Evolutionary conservation across 371 early-diverging fungal species (phyloP), one percentile per base, ranked within the genome.

Genomic region (Smittium mucronatum): DNA sequence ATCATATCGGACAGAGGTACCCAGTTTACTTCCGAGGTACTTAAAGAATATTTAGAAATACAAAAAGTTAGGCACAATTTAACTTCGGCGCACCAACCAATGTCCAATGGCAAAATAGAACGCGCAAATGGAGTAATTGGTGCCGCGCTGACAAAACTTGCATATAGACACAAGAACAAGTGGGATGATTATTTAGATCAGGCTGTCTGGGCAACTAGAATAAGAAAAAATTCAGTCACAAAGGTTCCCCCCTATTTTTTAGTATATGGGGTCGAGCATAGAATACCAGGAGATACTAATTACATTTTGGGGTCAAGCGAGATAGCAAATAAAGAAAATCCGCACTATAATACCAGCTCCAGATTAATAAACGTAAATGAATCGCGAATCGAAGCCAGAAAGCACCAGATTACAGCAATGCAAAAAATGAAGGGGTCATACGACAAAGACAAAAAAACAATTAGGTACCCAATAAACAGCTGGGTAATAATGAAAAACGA

Each of bases 1-100:
- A 68, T 82, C 0, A 21, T 81, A 16, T 61, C 77, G 1, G 81
- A 84, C 57, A 33, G 71, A 8, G 82, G 80, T n/a, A 35, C 73
- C 1, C 75, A 76, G 36, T 81, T 81, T 36, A 67, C 26, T 5
- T 29, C 35, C 60, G 28, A 58, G 0, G 25, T 75, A 0, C 57
- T 72, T 1, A 34, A 67, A 11, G 34, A 28, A 5, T 75, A 73
- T 64, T 1, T 75, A 1, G 64, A 67, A 25, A 28, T 34, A 28
- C 21, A 69, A 0, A 28, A 36, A n/a, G 32, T 67, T 0, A 34
- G 72, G 0, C 75, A 75, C 34, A 2, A 47, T 5, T 34, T 36
- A 28, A 74, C 73, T 0, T 70, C 75, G 1, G 77, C 76, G 0
- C 77, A 68, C 35, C 74, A 80, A 35, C 78, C 78, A 25, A 69